Evolutionary conservation across 441 rosid species (phyloP), one percentile per base, ranked within the genome.

Genomic region (Gossypium schwendimanii): DNA sequence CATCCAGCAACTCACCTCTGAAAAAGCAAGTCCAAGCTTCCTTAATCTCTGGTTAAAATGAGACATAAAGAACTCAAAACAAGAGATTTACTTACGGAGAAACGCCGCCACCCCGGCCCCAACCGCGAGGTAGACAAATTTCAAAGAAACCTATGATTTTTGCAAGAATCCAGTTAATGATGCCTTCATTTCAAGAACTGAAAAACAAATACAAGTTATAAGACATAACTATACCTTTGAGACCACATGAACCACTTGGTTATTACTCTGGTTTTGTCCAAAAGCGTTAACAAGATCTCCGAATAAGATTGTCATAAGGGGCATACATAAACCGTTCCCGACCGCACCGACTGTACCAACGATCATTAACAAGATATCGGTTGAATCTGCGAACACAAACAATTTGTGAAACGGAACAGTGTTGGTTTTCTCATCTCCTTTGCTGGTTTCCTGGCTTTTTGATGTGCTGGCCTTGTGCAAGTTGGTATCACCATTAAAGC

Each of bases 1-100:
- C 96, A 91, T 93, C 96, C 97, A 91, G 62, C 92, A 88, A 63
- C 84, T 58, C 36, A 91, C 91, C 93, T 93, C 97, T 94, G 88
- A 87, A 11, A 59, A 63, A 44, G 50, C 31, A 72, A 10, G 45
- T 26, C 9, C 55, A 65, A 39, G 15, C 23, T 53, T 45, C 21
- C 18, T 75, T 14, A 73, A 63, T 70, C 45, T 55, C 20, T 23
- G 17, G 6, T 2, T 20, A 54, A 20, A 45, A 54, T 23, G 21
- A 62, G 1, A 8, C 47, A 58, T 3, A 10, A 6, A 18, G 26
- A 20, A 18, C 23, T 23, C 36, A 0, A n/a, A 36, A 53, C 8
- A 20, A 6, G 1, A 21, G 18, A 26, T 28, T 17, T 20, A 63
- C 97, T 88, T 84, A 94, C 99, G 97, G 50, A 86, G 83, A 75